Conservation (phyloP, 768 basidiomycete species). For the Tylopilus intermedius region DNA sequence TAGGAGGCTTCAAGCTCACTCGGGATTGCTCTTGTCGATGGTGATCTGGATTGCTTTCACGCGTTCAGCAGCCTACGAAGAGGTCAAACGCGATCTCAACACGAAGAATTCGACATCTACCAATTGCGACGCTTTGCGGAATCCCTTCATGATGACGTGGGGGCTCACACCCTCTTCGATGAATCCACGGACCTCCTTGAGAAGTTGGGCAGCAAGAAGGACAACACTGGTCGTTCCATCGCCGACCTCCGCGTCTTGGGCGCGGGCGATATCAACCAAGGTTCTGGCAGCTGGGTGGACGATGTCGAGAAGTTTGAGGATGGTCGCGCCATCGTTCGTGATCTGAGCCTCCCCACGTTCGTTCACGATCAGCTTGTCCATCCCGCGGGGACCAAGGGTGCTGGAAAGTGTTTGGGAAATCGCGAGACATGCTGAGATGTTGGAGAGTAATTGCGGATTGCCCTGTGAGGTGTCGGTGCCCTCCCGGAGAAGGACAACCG, state of each 20-base stretch:
- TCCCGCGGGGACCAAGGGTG: conserved; percentile 96
- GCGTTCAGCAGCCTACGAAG: conserved; percentile 67
- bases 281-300: conserved; percentile 97
- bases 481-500: conserved; percentile 92
- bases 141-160: conserved; percentile 97
- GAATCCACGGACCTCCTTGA: conserved; percentile 87
- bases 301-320: conserved; percentile 94
- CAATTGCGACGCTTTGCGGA: conserved; percentile 80
- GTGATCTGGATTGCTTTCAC: conserved; percentile 87
- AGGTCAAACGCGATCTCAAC: conserved; percentile 7
- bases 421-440: conserved; percentile 94
- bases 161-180: conserved; percentile 97
- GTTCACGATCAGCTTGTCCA: conserved; percentile 97
- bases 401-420: conserved; percentile 87
- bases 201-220: conserved; percentile 85
- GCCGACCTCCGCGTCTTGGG: conserved; percentile 97
- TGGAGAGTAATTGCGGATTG: conserved; percentile 85
- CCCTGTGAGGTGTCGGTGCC: conserved; percentile 97
- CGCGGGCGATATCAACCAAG: conserved; percentile 96
- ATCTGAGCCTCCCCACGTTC: conserved; percentile 95
- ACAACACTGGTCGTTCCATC: conserved; percentile 98
- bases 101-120: conserved; percentile 41
- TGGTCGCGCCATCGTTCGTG: conserved; percentile 99
- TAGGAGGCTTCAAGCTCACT: conserved; percentile 49
- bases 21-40: conserved; percentile 85